Conservation (phyloP, 106 monocot species). For the Dioscorea alata region DNA sequence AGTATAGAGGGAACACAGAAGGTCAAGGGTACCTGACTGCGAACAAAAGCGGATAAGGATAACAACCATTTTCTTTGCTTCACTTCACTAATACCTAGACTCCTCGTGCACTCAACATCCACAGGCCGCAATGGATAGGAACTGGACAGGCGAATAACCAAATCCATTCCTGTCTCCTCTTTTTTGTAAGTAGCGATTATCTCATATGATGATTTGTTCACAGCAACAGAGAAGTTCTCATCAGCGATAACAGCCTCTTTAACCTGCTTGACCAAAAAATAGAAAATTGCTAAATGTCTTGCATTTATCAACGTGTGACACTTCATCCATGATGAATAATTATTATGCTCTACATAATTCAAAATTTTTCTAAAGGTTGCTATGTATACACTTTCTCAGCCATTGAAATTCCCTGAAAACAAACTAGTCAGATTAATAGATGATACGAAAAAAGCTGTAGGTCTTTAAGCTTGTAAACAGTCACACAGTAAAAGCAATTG, state of each 20-base stretch:
- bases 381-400: too few species aligned
- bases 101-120: slow-evolving; percentile 89
- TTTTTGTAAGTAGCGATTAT: slow-evolving; percentile 97
- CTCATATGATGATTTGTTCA: slow-evolving; percentile 80
- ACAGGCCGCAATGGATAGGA: slow-evolving; percentile 89
- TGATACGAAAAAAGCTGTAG: too few species aligned
- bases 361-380: too few species aligned
- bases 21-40: slow-evolving; percentile 65
- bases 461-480: too few species aligned
- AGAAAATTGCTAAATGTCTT: too few species aligned
- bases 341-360: too few species aligned
- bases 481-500: too few species aligned
- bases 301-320: too few species aligned
- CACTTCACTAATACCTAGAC: slow-evolving; percentile 87
- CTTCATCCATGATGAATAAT: too few species aligned
- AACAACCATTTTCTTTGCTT: slow-evolving; percentile 94
- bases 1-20: too few species aligned
- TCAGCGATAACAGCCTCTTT: slow-evolving; percentile 62
- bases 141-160: slow-evolving; percentile 83
- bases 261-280: slow-evolving; percentile 36
- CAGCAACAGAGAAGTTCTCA: slow-evolving; percentile 83
- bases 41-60: slow-evolving; percentile 88
- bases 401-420: too few species aligned
- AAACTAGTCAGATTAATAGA: too few species aligned
- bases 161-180: slow-evolving; percentile 95